A percentile compares a stretch with the other conserved stretches of the same genome.
phyloP scores from a whole-genome alignment of 345 rosid species.

The Pugionium cornutum region DNA sequence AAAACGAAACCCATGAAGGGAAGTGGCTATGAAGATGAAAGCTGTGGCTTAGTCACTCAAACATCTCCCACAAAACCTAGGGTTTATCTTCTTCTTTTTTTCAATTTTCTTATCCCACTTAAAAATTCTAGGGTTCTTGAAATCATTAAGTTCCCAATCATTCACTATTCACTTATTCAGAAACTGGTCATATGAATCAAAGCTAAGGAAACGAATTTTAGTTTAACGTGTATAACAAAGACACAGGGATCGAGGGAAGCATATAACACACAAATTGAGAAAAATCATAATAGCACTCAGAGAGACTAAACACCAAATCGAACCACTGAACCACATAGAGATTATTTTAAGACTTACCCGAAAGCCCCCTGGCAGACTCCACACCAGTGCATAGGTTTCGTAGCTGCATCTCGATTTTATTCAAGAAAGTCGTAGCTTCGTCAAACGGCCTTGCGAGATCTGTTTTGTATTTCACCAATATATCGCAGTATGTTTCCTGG shows the following conservation, averaged over 20 bases:
- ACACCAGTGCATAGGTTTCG: conserved; percentile 70
- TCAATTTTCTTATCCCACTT: neutral
- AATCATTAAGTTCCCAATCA: neutral
- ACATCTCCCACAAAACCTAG: conserved; percentile 29
- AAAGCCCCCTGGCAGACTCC: conserved; percentile 47
- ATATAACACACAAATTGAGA: neutral
- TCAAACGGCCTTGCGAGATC: conserved; percentile 93
- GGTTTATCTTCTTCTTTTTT: conserved; percentile 19
- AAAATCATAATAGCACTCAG: conserved; percentile 8
- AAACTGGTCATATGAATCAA: conserved; percentile 24
- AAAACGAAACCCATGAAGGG: neutral
- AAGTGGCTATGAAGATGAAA: conserved; percentile 14
- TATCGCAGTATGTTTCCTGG: conserved; percentile 77
- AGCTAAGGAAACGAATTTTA: neutral
- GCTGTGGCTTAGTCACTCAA: conserved; percentile 20
- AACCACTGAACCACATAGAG: conserved; percentile 16
- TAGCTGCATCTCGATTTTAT: conserved; percentile 86
- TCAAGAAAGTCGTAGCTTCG: conserved; percentile 79
- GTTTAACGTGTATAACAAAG: conserved; percentile 23
- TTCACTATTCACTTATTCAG: neutral
- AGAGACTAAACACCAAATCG: conserved; percentile 27
- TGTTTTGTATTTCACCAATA: conserved; percentile 79
- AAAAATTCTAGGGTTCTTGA: conserved; percentile 31
- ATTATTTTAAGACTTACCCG: conserved; percentile 45
- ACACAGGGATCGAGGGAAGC: conserved; percentile 23